Percentiles rank a stretch among this genome's conserved stretches.
These are phyloP conservation scores for Penicillium sp. DNA, from an alignment of 2,329 filamentous ascomycete genomes.

Conservation along the genomic window DNA sequence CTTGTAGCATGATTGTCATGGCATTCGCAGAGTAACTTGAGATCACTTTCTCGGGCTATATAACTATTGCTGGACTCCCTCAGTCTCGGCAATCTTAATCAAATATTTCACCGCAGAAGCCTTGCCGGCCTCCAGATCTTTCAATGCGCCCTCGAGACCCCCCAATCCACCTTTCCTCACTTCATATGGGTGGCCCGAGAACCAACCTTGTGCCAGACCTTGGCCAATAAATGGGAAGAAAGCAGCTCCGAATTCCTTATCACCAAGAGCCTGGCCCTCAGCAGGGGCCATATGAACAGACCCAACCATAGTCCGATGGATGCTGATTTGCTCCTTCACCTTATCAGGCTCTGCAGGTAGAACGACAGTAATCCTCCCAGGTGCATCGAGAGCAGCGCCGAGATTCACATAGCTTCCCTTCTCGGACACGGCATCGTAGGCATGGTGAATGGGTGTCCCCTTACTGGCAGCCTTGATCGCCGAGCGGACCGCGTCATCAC, in stretches of 20 bases:
- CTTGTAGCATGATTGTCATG: not conserved
- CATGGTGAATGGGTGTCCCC: conserved; percentile 40
- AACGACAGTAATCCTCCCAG: conserved; percentile 36
- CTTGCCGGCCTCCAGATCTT: conserved; percentile 51
- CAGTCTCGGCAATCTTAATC: conserved; percentile 47
- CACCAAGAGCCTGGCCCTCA: conserved; percentile 18
- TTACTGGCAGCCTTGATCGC: conserved; percentile 31
- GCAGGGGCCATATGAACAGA: conserved; percentile 19
- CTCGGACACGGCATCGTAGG: conserved; percentile 52
- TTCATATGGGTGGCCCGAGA: conserved; percentile 44
- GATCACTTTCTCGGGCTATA: not conserved
- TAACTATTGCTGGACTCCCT: conserved; percentile 11
- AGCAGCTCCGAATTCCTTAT: conserved; percentile 40
- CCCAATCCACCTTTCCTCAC: conserved; percentile 47
- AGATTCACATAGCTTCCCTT: conserved; percentile 43
- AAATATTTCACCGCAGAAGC: conserved; percentile 59
- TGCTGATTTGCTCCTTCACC: conserved; percentile 33
- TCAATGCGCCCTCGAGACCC: conserved; percentile 47
- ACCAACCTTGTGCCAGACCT: conserved; percentile 44
- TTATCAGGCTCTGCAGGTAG: conserved; percentile 39
- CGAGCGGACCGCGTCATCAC: conserved; percentile 46
- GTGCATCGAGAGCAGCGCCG: conserved; percentile 36
- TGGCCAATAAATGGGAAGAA: conserved; percentile 40
- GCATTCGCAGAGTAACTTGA: not conserved
- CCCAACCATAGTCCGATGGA: conserved; percentile 33